phyloP scores from a whole-genome alignment of 148 eudicot species.

The Rheum nobile region DNA sequence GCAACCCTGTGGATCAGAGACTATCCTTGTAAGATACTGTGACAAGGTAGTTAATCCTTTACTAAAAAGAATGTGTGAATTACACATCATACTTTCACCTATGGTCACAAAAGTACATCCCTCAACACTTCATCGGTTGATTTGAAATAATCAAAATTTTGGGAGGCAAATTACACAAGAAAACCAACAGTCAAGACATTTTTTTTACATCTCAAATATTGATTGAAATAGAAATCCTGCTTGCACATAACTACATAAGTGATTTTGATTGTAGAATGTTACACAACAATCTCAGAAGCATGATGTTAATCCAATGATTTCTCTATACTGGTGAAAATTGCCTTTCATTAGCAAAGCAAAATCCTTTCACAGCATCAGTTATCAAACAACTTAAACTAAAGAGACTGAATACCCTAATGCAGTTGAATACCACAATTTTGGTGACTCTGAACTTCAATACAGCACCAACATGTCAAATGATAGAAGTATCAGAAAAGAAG shows the following conservation, averaged over 20 bases:
- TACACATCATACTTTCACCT: background rate
- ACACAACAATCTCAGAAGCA: background rate
- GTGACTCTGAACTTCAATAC: background rate
- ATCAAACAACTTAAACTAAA: too few relatives aligned
- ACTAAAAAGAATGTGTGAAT: background rate
- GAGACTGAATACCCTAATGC: background rate
- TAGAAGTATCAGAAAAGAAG: background rate
- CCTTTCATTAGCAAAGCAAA: too few relatives aligned
- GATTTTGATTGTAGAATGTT: background rate
- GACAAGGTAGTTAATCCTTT: background rate
- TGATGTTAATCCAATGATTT: background rate
- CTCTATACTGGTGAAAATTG: too few relatives aligned
- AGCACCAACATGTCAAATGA: background rate
- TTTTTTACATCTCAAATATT: background rate
- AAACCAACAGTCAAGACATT: background rate
- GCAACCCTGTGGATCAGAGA: slow-evolving; percentile 57
- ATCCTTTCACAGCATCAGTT: too few relatives aligned
- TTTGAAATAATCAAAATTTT: background rate
- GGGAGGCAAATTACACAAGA: background rate
- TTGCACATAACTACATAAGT: background rate
- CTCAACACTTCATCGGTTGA: background rate
- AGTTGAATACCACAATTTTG: background rate
- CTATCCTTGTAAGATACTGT: background rate
- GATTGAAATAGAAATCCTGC: background rate
- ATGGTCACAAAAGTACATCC: background rate